Base-by-base conservation (phyloP, 202 grass and related monocot genomes). In the Sporobolus alterniflorus region DNA sequence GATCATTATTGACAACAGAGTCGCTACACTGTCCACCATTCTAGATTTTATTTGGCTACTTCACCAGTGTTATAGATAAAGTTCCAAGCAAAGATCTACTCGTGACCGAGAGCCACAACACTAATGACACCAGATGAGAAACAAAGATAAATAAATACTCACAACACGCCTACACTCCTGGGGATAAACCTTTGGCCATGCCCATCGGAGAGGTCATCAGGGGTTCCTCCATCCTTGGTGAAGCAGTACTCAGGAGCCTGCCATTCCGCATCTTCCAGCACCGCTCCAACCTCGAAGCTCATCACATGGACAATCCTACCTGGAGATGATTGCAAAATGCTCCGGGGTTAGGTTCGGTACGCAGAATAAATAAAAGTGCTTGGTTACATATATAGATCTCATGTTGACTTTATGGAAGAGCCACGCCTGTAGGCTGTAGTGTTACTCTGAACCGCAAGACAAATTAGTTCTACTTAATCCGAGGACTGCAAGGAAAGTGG, bases 211-310 rank as follows among this genome's bases (percentile, higher is more conserved):
- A 69, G 18, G n/a, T 67, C 22, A 20, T 76, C 33, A 18, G 40
- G 17, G 0, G 26, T 21, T 33, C 1, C 64, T 66, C 36, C 71
- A 1, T 66, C 74, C 51, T 82, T 65, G 25, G 30, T 2, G 72
- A 96, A 96, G 63, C 94, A 96, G 55, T 91, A 91, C 14, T 66
- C 65, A 0, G 94, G 94, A 8, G 90, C 86, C 39, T 93, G 94
- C 94, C 90, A 93, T 42, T 44, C 80, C 9, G 69, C 70, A 34
- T 97, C 91, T n/a, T 97, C 77, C 3, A 97, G 91, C 42, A 83
- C 77, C 2, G 64, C 78, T 31, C 94, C 86, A 16, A 76, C 78
- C 75, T 97, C 89, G 4, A 91, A 97, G 21, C 78, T 90, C 89
- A 97, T 91, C 7, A 91, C 87, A 4, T 91, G 61, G 12, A 63